Conservation (phyloP, 2,329 filamentous ascomycete genomes). For the Whalleya microplaca region DNA sequence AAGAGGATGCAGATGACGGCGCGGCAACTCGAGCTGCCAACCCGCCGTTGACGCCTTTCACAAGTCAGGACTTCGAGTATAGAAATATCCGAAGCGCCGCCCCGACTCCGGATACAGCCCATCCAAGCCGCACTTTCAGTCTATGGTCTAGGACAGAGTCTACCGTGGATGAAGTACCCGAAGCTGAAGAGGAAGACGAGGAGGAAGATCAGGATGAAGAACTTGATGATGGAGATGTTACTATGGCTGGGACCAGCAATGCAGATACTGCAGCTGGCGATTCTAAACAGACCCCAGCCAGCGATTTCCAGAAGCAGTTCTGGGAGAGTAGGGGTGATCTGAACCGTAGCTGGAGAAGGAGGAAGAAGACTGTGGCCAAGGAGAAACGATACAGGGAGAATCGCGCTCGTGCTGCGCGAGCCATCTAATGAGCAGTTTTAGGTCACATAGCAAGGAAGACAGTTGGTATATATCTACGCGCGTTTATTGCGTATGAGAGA, state of each 20-base stretch:
- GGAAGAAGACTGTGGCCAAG: slow-evolving; percentile 65
- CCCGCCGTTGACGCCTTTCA: slow-evolving; percentile 80
- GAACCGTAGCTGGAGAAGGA: slow-evolving; percentile 68
- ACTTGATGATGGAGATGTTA: slow-evolving; percentile 22
- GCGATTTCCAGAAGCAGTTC: slow-evolving; percentile 69
- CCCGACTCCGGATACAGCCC: slow-evolving; percentile 91
- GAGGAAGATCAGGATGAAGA: slow-evolving; percentile 45
- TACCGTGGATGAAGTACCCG: slow-evolving; percentile 24
- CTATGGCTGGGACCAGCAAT: slow-evolving; percentile 18
- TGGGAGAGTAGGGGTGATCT: slow-evolving; percentile 68
- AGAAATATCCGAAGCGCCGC: slow-evolving; percentile 83
- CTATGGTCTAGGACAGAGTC: slow-evolving; percentile 51
- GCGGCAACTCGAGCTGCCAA: slow-evolving; percentile 34
- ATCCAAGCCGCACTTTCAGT: slow-evolving; percentile 67
- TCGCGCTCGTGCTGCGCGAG: slow-evolving; percentile 53
- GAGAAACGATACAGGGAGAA: slow-evolving; percentile 70
- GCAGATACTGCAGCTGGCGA: background rate
- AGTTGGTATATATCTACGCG: background rate
- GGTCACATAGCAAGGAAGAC: background rate
- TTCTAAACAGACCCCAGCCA: slow-evolving; percentile 28
- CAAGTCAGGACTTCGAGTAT: slow-evolving; percentile 75
- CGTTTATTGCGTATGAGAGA: background rate
- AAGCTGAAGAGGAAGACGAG: slow-evolving; percentile 49
- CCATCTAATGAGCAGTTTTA: slow-evolving; percentile 36
- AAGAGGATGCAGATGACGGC: slow-evolving; percentile 41